Evolutionary conservation across 495 filamentous ascomycete species (phyloP).

Genomic region (Neurospora tetrasperma): DNA sequence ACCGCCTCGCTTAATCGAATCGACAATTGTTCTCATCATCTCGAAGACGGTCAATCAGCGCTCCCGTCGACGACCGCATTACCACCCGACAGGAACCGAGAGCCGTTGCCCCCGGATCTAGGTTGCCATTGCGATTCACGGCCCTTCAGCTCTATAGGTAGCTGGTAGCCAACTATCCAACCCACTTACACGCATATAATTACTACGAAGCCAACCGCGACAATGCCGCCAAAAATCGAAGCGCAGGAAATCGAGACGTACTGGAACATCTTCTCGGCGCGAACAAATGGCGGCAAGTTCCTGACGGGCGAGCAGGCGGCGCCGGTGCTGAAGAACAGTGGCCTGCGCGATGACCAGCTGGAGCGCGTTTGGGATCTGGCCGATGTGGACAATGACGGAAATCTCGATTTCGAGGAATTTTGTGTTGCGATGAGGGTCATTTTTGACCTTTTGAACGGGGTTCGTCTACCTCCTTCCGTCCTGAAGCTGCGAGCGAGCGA

Average conservation of each 20-base stretch:
- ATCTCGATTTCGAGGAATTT: constrained; percentile 97
- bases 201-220: constrained; percentile 1
- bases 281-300: constrained; percentile 70
- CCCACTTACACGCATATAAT: neutral
- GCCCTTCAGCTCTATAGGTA: neutral
- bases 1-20: neutral
- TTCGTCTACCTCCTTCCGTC: constrained; percentile 20
- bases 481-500: neutral
- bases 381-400: constrained; percentile 93
- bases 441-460: constrained; percentile 92
- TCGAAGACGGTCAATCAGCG: neutral
- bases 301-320: constrained; percentile 87
- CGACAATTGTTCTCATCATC: neutral
- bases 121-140: neutral
- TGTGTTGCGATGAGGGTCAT: constrained; percentile 97
- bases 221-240: constrained; percentile 74
- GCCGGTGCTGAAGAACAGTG: constrained; percentile 89
- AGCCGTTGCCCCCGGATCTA: neutral
- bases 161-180: neutral
- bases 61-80: neutral
- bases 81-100: neutral
- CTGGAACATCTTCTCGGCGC: constrained; percentile 95
- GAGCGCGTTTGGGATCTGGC: constrained; percentile 96
- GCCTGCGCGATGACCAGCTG: constrained; percentile 85
- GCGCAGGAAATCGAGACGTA: constrained; percentile 94